A percentile compares a stretch with the other conserved stretches of the same genome.
Evolutionary conservation across 2,329 filamentous ascomycete species (phyloP).

Genomic region (Aspergillus tamarii): DNA sequence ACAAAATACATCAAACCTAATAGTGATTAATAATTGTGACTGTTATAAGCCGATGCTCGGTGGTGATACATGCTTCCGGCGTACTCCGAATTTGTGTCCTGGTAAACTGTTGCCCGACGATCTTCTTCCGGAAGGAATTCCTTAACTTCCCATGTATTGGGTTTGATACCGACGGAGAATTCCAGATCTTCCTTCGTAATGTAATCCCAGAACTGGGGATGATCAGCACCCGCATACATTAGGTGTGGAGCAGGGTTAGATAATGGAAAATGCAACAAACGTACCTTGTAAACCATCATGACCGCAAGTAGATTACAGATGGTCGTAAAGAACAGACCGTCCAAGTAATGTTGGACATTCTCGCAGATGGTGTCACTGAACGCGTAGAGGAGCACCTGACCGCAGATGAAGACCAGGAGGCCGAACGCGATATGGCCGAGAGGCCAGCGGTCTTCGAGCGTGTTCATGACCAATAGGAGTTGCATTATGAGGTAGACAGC

Average conservation of each 20-base stretch:
- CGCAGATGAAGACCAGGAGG: slow-evolving; percentile 85
- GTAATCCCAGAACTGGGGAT: slow-evolving; percentile 88
- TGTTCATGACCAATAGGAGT: slow-evolving; percentile 83
- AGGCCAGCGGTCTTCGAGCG: slow-evolving; percentile 93
- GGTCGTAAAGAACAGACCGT: slow-evolving; percentile 92
- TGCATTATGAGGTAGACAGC: slow-evolving; percentile 86
- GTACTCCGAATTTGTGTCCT: slow-evolving; percentile 56
- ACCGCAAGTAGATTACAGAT: slow-evolving; percentile 91
- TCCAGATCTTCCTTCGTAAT: slow-evolving; percentile 98
- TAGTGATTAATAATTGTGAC: slow-evolving; percentile 38
- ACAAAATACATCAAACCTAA: background rate
- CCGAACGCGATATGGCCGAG: slow-evolving; percentile 89
- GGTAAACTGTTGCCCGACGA: slow-evolving; percentile 71
- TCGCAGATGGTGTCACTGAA: slow-evolving; percentile 85
- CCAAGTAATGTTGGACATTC: slow-evolving; percentile 84
- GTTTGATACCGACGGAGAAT: slow-evolving; percentile 92
- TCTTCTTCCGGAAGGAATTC: slow-evolving; percentile 83
- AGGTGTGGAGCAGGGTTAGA: background rate
- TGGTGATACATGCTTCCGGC: slow-evolving; percentile 49
- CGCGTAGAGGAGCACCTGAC: slow-evolving; percentile 90
- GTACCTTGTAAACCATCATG: slow-evolving; percentile 99
- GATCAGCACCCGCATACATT: slow-evolving; percentile 32
- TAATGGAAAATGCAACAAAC: slow-evolving; percentile 23
- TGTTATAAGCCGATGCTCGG: slow-evolving; percentile 41
- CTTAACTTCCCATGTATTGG: slow-evolving; percentile 98